Evolutionary conservation across 257 asterid genomes (phyloP).

Genomic region (Apocynum venetum): DNA sequence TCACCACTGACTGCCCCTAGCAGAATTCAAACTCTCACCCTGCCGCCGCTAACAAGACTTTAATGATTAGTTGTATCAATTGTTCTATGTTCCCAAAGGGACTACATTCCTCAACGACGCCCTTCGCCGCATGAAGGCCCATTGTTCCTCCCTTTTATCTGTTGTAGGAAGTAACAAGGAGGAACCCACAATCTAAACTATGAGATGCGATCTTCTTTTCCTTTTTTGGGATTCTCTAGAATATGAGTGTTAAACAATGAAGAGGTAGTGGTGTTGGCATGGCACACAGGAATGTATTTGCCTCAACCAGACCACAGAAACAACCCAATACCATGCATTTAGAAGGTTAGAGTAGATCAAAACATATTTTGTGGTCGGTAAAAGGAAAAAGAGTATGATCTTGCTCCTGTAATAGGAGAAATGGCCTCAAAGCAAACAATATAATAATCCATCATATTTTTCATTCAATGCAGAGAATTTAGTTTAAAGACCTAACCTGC

Average conservation of each 20-base stretch:
- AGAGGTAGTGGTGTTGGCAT: neutral
- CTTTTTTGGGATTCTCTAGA: neutral
- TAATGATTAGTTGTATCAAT: too few relatives aligned
- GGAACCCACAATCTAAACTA: neutral
- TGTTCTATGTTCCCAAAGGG: too few relatives aligned
- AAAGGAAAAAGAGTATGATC: neutral
- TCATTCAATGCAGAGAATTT: neutral
- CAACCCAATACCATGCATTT: neutral
- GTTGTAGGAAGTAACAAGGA: neutral
- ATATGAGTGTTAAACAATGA: neutral
- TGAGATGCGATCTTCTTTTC: neutral
- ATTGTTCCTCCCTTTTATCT: neutral
- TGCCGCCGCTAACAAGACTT: too few relatives aligned
- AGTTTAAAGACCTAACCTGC: conserved; percentile 47
- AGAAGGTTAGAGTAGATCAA: neutral
- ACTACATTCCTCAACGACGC: too few relatives aligned
- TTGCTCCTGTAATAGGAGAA: neutral
- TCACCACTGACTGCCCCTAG: too few relatives aligned
- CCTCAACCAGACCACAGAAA: neutral
- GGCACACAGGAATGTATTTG: neutral
- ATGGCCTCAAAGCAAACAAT: neutral
- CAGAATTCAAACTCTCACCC: too few relatives aligned
- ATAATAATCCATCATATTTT: neutral
- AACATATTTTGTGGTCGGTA: neutral
- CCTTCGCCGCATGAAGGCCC: neutral